Conservation (phyloP, 371 early-diverging fungal genomes). For the Syncephalis fuscata region DNA sequence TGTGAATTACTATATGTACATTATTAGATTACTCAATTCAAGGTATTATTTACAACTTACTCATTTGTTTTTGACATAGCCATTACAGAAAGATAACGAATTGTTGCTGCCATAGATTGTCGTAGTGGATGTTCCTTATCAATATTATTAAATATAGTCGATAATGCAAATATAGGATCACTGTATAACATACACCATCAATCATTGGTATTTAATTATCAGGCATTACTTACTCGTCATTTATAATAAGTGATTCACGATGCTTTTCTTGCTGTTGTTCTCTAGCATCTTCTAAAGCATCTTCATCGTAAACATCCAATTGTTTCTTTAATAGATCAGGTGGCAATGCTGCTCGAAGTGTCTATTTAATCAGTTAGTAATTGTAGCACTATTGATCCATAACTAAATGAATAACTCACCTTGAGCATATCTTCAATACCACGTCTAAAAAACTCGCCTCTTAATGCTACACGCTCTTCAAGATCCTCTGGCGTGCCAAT, state of each 20-base stretch:
- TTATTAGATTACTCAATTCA: too few species aligned
- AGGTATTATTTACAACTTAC: too few species aligned
- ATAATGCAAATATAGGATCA: too few species aligned
- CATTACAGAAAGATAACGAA: too few species aligned
- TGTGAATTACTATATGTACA: slow-evolving; percentile 12
- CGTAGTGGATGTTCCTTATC: too few species aligned
- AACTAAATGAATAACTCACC: slow-evolving; percentile 6
- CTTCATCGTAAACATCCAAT: slow-evolving; percentile 22
- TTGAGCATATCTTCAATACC: slow-evolving; percentile 30
- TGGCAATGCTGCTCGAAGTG: slow-evolving; percentile 14
- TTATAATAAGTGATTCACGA: too few species aligned
- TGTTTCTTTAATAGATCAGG: slow-evolving; percentile 22
- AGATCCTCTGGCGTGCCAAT: slow-evolving; percentile 29
- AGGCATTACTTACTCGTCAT: too few species aligned
- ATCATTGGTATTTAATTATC: too few species aligned
- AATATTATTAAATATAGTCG: too few species aligned
- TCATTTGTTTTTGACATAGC: background rate
- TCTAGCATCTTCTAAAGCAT: slow-evolving; percentile 25
- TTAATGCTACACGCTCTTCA: slow-evolving; percentile 25
- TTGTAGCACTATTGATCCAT: background rate
- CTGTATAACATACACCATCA: too few species aligned
- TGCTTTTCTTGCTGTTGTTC: slow-evolving; percentile 13
- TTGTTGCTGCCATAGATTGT: too few species aligned
- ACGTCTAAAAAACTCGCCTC: slow-evolving; percentile 33
- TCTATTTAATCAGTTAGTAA: slow-evolving; percentile 3